Base-by-base conservation (phyloP, 108 stramenopile species). In the Cyclotella cryptica region DNA sequence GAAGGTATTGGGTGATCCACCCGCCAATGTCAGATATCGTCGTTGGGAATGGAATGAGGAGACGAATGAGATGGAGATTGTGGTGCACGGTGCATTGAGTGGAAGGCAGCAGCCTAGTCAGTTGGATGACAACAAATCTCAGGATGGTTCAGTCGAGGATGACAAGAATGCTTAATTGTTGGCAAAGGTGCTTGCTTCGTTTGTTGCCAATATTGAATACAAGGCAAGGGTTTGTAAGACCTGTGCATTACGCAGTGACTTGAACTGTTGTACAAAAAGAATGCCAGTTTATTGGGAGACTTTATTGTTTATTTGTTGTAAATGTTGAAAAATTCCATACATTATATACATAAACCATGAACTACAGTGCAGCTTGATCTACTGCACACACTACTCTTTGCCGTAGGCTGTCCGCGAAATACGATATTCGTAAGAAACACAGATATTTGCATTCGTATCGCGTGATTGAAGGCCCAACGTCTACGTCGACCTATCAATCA, bases 21-120 rank as follows among this genome's bases (percentile, higher is more conserved):
- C 87, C 0, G 15, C 54, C 14, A 85, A 85, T 83, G 84, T 88
- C 11, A 54, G 64, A 7, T 85, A 83, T 69, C 73, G 69, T 17
- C 66, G 82, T 26, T 85, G 86, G 86, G 53, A 57, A 43, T 81
- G 71, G 71, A 71, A 82, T 45, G 84, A 84, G 17, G 84, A 84
- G 24, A 43, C 39, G 35, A 77, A 77, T 7, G 13, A 27, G 51
- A 45, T 64, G 24, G 53, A 43, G 46, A 41, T 77, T 52, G 68
- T 62, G 10, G 69, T 71, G 7, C 10, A 53, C 57, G 67, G 67
- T 1, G 35, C 60, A 3, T 58, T 28, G 60, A 10, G 12, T 55
- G 55, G 3, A 55, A 26, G 24, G 24, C 17, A 40, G 9, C 29
- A 40, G 39, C 10, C 13, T 15, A 19, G 14, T 3, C 6, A 39